phyloP scores from a whole-genome alignment of 2,329 filamentous ascomycete species.

The Fusarium oligoseptatum region DNA sequence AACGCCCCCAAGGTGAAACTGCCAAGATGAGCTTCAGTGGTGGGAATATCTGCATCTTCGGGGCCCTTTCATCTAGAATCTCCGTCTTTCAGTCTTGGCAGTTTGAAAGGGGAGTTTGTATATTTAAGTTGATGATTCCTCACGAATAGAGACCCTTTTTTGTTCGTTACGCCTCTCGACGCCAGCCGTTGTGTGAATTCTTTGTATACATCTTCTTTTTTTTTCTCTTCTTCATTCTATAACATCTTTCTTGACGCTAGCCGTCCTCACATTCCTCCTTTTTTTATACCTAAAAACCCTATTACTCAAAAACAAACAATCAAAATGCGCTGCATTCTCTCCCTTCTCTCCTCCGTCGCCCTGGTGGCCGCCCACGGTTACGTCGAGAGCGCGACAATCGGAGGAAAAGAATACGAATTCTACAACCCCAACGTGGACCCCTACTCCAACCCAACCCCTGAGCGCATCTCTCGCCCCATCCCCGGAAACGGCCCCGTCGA shows the following conservation, averaged over 20 bases:
- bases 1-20: conserved; percentile 29
- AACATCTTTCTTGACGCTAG: conserved; percentile 2
- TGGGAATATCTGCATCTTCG: conserved; percentile 28
- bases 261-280: conserved; percentile 7
- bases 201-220: not conserved
- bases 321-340: conserved; percentile 45
- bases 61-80: conserved; percentile 17
- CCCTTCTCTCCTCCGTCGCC: conserved; percentile 51
- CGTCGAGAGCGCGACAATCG: conserved; percentile 61
- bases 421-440: conserved; percentile 58
- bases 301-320: not conserved
- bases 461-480: conserved; percentile 69
- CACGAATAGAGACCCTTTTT: not conserved
- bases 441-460: conserved; percentile 58
- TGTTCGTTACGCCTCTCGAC: conserved; percentile 21
- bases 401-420: conserved; percentile 51
- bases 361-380: conserved; percentile 63
- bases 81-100: not conserved
- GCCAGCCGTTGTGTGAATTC: conserved; percentile 12
- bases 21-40: conserved; percentile 36
- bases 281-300: not conserved
- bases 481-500: conserved; percentile 70
- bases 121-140: conserved; percentile 30
- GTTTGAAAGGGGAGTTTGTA: not conserved
- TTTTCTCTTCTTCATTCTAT: not conserved